These are phyloP conservation scores for Fusarium sp. DNA, from an alignment of 2,329 filamentous ascomycete species.

Conservation along the genomic window DNA sequence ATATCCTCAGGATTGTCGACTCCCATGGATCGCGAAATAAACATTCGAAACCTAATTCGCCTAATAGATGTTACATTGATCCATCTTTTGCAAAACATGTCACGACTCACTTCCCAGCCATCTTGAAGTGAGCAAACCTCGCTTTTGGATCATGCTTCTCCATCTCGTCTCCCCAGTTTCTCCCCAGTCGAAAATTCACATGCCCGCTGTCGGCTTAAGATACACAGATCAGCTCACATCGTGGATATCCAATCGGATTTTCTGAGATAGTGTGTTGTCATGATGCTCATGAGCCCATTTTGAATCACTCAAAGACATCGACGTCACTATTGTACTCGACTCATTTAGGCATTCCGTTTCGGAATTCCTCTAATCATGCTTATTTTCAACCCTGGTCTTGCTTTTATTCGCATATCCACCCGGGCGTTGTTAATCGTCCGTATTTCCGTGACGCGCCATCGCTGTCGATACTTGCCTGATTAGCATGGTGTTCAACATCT, in stretches of 20 bases:
- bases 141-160: slow-evolving; percentile 10
- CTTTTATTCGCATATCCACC: slow-evolving; percentile 12
- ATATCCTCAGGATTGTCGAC: neutral
- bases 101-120: slow-evolving; percentile 20
- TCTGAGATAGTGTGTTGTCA: neutral
- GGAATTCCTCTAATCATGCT: slow-evolving; percentile 18
- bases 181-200: neutral
- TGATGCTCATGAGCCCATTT: slow-evolving; percentile 1
- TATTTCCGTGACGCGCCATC: slow-evolving; percentile 23
- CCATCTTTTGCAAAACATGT: slow-evolving; percentile 1
- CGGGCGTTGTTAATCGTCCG: slow-evolving; percentile 3
- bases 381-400: slow-evolving; percentile 15
- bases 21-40: neutral
- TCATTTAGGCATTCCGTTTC: neutral
- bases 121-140: slow-evolving; percentile 14
- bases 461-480: slow-evolving; percentile 37
- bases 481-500: neutral
- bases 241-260: neutral
- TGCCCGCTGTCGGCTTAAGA: slow-evolving; percentile 2
- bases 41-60: neutral
- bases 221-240: slow-evolving; percentile 7
- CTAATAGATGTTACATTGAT: slow-evolving; percentile 7
- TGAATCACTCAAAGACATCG: neutral
- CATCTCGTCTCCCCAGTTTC: neutral
- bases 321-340: neutral